Percentiles rank a stretch among this genome's conserved stretches.
Conservation (phyloP, 768 basidiomycete species). For the Rhodotorula graminis region DNA sequence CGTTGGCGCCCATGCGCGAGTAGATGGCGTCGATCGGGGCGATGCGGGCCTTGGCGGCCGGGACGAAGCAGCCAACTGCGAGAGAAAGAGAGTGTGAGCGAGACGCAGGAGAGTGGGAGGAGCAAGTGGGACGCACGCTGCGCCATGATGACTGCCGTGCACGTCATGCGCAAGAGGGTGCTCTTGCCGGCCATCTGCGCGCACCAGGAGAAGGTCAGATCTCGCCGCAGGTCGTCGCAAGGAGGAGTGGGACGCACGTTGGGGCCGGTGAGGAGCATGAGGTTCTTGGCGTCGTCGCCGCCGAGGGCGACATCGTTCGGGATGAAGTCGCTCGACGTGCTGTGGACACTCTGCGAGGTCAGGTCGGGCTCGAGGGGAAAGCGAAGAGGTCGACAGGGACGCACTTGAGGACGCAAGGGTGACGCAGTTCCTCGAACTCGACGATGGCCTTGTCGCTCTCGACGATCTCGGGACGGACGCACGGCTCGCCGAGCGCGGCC, state of each 20-base stretch:
- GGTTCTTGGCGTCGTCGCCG: constrained; percentile 59
- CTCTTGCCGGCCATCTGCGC: constrained; percentile 46
- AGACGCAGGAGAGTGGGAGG: background rate
- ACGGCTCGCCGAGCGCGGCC: constrained; percentile 80
- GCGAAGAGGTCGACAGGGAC: background rate
- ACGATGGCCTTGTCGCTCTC: constrained; percentile 73
- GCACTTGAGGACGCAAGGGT: constrained; percentile 66
- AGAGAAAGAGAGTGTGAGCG: constrained; percentile 54
- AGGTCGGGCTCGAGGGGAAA: constrained; percentile 29
- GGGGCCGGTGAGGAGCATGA: constrained; percentile 80
- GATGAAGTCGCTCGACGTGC: constrained; percentile 62
- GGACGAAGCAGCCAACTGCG: constrained; percentile 91
- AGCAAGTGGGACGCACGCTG: constrained; percentile 13
- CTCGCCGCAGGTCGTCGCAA: too few species aligned
- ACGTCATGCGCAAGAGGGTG: constrained; percentile 90
- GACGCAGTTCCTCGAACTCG: constrained; percentile 83
- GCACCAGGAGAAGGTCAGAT: too few species aligned
- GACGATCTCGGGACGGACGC: constrained; percentile 84
- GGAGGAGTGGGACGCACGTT: constrained; percentile 39
- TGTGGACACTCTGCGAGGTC: constrained; percentile 24
- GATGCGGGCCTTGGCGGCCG: constrained; percentile 73
- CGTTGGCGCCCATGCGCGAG: constrained; percentile 98
- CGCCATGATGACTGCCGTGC: constrained; percentile 72
- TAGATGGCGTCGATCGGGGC: constrained; percentile 86
- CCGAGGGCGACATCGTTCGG: constrained; percentile 89